Base-by-base conservation (phyloP, 257 asterid genomes). In the Fraxinus excelsior region DNA sequence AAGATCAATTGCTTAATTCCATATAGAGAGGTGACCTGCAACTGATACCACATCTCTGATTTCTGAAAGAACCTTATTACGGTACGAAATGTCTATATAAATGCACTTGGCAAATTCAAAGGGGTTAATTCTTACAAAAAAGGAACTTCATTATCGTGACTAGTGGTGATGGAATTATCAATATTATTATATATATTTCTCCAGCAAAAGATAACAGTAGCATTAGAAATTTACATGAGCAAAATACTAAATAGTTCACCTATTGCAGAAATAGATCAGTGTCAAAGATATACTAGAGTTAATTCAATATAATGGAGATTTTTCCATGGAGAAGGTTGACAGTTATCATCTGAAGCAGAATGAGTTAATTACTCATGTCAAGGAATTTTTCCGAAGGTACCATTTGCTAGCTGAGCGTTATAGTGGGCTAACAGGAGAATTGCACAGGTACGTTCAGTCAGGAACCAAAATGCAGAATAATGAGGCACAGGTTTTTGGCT, bases 191-290 rank as follows among this genome's bases (percentile, higher is more conserved):
- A 31, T 31, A 31, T 31, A 14, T 49, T 29, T 49, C 58, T 74
- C 29, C 28, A 38, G 58, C 21, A 49, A 42, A 71, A 37, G 29
- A 3, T 44, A 7, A 64, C 28, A 44, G 42, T 31, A 67, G 28
- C 26, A 34, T 35, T 49, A 11, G 51, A 26, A 46, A 21, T n/a
- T 4, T 21, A 7, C 25, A 58, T 18, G 10, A 51, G 28, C 26
- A 32, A 78, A 26, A 35, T 51, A 11, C 74, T 76, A 49, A 69
- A 60, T 11, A 26, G 16, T 26, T 74, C 10, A 26, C 23, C 42
- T 74, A 25, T 46, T 87, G 85, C 89, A 94, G 98, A 84, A 73
- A 76, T 87, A 21, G 88, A 90, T 71, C 86, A 82, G 76, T 73
- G 81, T 90, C 80, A 77, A 88, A 53, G 82, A 81, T 78, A 80